Evolutionary conservation across 768 basidiomycete species (phyloP), one percentile per base, ranked within the genome.

Genomic region (Saitozyma sp.): DNA sequence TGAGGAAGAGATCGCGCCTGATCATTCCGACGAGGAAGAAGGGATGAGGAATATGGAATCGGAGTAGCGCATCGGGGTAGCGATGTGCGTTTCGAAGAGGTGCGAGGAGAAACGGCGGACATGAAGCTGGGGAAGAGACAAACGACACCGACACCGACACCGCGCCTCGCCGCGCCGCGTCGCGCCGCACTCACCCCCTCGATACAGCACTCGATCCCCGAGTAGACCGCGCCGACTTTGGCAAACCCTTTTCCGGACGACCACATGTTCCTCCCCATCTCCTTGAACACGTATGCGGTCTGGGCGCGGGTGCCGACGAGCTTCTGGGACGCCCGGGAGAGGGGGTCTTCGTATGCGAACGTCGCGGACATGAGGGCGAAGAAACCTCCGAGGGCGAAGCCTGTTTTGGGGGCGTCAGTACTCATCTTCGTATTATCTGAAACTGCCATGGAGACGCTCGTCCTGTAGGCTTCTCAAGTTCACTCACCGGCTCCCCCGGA

Each of bases 341-440:
- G 81, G 10, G 94, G 93, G 78, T 97, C 94, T 78, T 97, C 95
- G 76, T 96, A 95, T 41, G 89, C 88, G 77, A 98, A 94, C 38
- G 92, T 91, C 17, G 92, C 84, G 41, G 90, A 91, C 95, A 98
- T 97, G 62, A 97, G 84, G 1, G 92, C 92, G 82, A 98, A 91
- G 83, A 97, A 93, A 40, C 89, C 93, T 62, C 95, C 95, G 49
- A 96, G 85, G 10, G 85, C 94, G 69, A 98, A 87, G 52, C 95
- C 94, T 96, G 66, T 6, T 19, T 2, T 5, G 29, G 29, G 5
- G 29, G 5, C 19, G 41, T 59, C 19, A 59, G 56, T 11, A 19
- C 16, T 20, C 3, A 9, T 50, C 40, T 46, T 17, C 42, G 43
- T 29, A 29, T 29, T n/a, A n/a, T n/a, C n/a, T n/a, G n/a, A n/a